A percentile compares a stretch with the other conserved stretches of the same genome.
Conservation (phyloP, 805 yeast genomes). For the Kodamaea leandrae region DNA sequence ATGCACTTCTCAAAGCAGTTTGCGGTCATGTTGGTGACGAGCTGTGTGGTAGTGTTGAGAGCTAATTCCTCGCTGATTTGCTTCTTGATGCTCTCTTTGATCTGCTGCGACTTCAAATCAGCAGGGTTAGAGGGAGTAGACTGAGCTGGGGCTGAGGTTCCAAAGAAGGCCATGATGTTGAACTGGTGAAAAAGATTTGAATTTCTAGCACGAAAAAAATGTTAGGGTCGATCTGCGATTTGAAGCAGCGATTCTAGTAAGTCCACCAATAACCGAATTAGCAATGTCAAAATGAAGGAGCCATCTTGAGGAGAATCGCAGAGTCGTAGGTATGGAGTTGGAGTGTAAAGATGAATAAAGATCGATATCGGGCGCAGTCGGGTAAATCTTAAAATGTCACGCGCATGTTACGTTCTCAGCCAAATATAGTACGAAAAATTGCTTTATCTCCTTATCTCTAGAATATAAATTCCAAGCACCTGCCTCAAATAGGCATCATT, state of each 20-base stretch:
- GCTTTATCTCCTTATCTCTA: neutral
- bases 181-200: slow-evolving; percentile 2
- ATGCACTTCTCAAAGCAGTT: slow-evolving; percentile 85
- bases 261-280: too few species aligned
- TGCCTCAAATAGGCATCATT: too few species aligned
- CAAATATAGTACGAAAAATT: neutral
- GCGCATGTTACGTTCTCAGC: neutral
- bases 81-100: slow-evolving; percentile 62
- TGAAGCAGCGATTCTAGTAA: too few species aligned
- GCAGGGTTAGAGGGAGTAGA: slow-evolving; percentile 8
- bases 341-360: too few species aligned
- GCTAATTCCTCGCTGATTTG: slow-evolving; percentile 83
- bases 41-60: slow-evolving; percentile 84
- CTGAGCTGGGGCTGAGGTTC: slow-evolving; percentile 12
- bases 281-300: too few species aligned
- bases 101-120: slow-evolving; percentile 32
- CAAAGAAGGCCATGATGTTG: slow-evolving; percentile 16
- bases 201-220: too few species aligned
- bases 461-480: too few species aligned
- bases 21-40: slow-evolving; percentile 80
- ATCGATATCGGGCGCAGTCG: neutral
- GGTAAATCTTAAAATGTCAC: neutral
- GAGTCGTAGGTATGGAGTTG: too few species aligned
- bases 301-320: too few species aligned
- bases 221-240: too few species aligned